Evolutionary conservation across 495 filamentous ascomycete genomes (phyloP).

Genomic region (Podospora conica): DNA sequence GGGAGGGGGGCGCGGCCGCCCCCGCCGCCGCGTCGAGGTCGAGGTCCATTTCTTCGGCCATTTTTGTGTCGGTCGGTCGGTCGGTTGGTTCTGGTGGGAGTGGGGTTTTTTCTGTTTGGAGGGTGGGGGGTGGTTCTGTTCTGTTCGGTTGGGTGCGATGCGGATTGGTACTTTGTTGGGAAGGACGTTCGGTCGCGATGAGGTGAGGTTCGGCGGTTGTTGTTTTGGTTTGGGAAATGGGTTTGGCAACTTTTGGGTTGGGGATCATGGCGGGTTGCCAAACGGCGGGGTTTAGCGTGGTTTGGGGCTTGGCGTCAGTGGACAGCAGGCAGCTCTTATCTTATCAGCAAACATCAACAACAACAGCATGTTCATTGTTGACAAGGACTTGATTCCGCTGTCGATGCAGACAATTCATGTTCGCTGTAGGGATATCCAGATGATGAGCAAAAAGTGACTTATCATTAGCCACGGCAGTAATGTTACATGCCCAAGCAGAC

Average conservation of each 20-base stretch:
- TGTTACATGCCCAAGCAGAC: background rate
- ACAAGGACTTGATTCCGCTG: background rate
- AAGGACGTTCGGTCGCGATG: background rate
- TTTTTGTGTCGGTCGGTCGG: background rate
- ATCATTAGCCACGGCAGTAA: background rate
- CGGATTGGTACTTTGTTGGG: background rate
- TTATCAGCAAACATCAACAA: background rate
- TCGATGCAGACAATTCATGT: background rate
- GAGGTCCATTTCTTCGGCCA: slow-evolving; percentile 21
- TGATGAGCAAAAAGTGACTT: background rate
- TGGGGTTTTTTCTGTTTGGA: background rate
- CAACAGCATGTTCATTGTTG: background rate
- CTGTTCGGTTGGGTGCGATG: background rate
- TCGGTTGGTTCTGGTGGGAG: background rate
- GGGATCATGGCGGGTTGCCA: background rate
- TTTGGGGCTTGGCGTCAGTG: background rate
- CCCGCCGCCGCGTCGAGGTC: slow-evolving; percentile 3
- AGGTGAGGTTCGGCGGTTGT: background rate
- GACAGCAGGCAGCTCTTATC: background rate
- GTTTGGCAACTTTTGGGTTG: background rate
- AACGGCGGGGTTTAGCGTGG: slow-evolving; percentile 1
- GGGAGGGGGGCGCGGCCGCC: slow-evolving; percentile 10
- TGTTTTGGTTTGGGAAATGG: background rate
- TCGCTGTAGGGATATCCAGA: background rate
- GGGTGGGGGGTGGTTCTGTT: background rate